A percentile compares a stretch with the other conserved stretches of the same genome.
These are phyloP conservation scores for Lactarius hatsudake DNA, from an alignment of 768 basidiomycete genomes.

Conservation along the genomic window DNA sequence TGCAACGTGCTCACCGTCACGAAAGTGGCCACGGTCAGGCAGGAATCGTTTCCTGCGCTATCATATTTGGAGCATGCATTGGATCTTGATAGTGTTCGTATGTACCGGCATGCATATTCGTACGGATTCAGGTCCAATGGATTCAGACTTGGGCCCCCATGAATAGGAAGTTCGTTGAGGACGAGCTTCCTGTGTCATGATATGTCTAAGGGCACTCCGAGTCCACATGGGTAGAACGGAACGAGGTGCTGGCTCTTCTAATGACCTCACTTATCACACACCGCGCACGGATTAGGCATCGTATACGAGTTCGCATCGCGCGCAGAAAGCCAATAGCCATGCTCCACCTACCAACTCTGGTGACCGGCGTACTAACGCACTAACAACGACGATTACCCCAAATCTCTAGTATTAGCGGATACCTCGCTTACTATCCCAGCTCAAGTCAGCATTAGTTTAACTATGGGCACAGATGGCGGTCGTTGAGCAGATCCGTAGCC, in stretches of 20 bases:
- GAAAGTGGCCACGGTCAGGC: too few relatives aligned
- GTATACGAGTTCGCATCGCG: neutral
- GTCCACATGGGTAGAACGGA: too few relatives aligned
- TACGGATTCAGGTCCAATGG: too few relatives aligned
- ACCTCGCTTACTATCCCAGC: neutral
- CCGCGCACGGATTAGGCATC: neutral
- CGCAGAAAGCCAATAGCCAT: neutral
- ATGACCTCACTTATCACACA: neutral
- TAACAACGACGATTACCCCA: neutral
- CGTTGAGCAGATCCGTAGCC: neutral
- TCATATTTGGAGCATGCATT: too few relatives aligned
- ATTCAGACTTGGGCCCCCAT: too few relatives aligned
- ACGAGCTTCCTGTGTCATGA: neutral
- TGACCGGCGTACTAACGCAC: neutral
- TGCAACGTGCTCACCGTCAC: too few relatives aligned
- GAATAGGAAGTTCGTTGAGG: too few relatives aligned
- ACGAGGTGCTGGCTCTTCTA: too few relatives aligned
- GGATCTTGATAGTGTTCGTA: too few relatives aligned
- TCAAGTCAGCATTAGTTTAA: neutral
- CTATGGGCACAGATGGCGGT: neutral
- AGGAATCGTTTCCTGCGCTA: too few relatives aligned
- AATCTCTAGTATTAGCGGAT: neutral
- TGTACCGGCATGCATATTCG: too few relatives aligned
- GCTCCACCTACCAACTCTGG: neutral
- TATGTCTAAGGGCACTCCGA: neutral